Evolutionary conservation across 345 rosid genomes (phyloP).

Genomic region (Rhizophora mangle): DNA sequence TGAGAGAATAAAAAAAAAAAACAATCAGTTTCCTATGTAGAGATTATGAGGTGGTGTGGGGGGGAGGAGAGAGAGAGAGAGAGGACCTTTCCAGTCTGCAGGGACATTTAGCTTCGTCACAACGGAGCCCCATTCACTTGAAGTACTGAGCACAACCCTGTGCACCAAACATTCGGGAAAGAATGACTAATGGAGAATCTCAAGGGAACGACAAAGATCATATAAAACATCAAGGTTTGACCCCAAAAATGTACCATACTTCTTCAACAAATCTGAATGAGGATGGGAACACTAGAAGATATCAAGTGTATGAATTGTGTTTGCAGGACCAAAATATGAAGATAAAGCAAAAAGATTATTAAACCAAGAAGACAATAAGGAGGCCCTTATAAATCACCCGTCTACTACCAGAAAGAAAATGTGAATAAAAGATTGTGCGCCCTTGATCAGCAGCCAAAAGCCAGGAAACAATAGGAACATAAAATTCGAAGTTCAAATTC

Average conservation of each 20-base stretch:
- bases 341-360: neutral
- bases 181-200: conserved; percentile 1
- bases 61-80: conserved; percentile 11
- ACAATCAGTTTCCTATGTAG: neutral
- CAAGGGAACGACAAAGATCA: neutral
- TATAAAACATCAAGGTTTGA: neutral
- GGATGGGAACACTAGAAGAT: neutral
- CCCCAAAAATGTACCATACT: neutral
- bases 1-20: neutral
- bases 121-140: conserved; percentile 76
- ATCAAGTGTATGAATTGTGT: neutral
- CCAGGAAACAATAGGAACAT: neutral
- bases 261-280: neutral
- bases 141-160: conserved; percentile 79
- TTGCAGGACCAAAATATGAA: neutral
- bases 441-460: too few relatives aligned
- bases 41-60: neutral
- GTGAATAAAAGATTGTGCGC: too few relatives aligned
- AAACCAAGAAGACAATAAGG: too few relatives aligned
- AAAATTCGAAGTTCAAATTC: too few relatives aligned
- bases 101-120: conserved; percentile 84
- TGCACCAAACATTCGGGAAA: conserved; percentile 1
- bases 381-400: neutral
- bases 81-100: conserved; percentile 89
- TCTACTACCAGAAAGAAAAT: too few relatives aligned